Conservation (phyloP, 345 rosid genomes). For the Lepidium aucheri region DNA sequence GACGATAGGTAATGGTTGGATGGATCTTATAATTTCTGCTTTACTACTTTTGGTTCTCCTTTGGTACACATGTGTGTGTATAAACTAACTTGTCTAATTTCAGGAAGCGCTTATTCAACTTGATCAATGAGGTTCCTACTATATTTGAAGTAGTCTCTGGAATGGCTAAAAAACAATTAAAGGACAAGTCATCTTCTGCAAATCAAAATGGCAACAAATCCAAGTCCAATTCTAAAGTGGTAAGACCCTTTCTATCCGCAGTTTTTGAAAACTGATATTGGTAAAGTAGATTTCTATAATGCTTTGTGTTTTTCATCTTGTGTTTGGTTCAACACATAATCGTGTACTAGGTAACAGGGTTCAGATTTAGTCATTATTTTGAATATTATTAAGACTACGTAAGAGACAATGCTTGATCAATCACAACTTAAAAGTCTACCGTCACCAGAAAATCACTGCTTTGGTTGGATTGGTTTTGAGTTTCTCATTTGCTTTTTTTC, state of each 20-base stretch:
- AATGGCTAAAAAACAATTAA: slow-evolving; percentile 33
- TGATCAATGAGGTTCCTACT: slow-evolving; percentile 72
- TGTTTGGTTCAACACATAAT: not conserved
- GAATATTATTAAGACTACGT: not conserved
- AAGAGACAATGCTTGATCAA: not conserved
- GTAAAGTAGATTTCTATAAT: not conserved
- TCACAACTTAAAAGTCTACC: not conserved
- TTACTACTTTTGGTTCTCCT: not conserved
- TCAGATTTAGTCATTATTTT: not conserved
- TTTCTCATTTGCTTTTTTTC: not conserved
- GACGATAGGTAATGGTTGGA: slow-evolving; percentile 41
- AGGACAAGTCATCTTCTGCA: slow-evolving; percentile 45
- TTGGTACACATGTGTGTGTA: no score
- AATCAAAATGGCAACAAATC: slow-evolving; percentile 55
- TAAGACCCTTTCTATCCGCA: not conserved
- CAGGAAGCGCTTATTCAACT: slow-evolving; percentile 61
- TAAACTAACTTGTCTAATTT: slow-evolving; percentile 13
- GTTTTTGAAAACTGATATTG: not conserved
- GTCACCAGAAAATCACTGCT: not conserved
- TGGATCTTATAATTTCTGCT: not conserved
- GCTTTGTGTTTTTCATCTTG: not conserved
- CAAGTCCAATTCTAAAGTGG: slow-evolving; percentile 49
- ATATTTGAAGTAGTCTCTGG: slow-evolving; percentile 68
- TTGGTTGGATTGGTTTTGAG: not conserved
- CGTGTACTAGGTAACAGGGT: not conserved